These are phyloP conservation scores for Boletus speciosus DNA, from an alignment of 768 basidiomycete species.

Conservation along the genomic window DNA sequence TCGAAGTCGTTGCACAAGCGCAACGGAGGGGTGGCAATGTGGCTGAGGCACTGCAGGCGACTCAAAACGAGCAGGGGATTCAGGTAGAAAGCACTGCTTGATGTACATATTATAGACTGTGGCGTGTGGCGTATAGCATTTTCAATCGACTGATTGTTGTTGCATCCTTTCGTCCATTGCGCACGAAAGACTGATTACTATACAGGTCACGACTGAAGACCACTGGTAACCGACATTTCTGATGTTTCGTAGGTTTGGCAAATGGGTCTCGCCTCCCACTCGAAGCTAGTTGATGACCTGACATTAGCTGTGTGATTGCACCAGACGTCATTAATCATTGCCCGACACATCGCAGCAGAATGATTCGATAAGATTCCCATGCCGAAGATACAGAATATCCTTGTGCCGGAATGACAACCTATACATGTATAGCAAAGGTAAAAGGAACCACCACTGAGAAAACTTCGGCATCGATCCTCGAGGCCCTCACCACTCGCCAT, in stretches of 20 bases:
- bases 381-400: background rate
- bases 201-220: background rate
- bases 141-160: too few species aligned
- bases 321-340: background rate
- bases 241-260: background rate
- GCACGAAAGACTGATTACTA: too few species aligned
- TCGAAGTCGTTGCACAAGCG: constrained; percentile 65
- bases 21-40: constrained; percentile 36
- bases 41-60: constrained; percentile 20
- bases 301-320: background rate
- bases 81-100: constrained; percentile 23
- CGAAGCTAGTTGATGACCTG: background rate
- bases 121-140: background rate
- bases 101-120: background rate
- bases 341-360: background rate
- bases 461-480: background rate
- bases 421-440: background rate
- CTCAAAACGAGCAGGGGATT: constrained; percentile 20
- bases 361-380: background rate
- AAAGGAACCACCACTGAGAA: background rate
- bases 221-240: background rate
- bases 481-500: constrained; percentile 69
- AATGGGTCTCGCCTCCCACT: background rate
- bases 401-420: background rate
- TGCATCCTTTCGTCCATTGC: too few species aligned